A percentile compares a stretch with the other conserved stretches of the same genome.
Evolutionary conservation across 805 yeast genomes (phyloP).

Genomic region (Candida krabiensis): DNA sequence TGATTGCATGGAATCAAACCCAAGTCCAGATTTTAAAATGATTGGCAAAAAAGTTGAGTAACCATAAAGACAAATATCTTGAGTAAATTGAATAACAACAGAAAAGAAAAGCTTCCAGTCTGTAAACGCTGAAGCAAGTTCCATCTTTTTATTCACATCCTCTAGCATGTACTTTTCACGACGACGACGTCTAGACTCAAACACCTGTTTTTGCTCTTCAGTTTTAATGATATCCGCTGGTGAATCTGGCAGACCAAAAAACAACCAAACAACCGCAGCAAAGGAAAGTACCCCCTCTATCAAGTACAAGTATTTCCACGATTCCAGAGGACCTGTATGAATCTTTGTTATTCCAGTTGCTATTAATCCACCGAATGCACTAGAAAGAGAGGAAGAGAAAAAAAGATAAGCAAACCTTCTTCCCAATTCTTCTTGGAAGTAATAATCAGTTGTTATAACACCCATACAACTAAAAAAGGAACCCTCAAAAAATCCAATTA

Average conservation of each 20-base stretch:
- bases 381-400: slow-evolving; percentile 52
- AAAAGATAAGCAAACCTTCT: slow-evolving; percentile 48
- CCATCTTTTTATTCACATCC: background rate
- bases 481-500: slow-evolving; percentile 66
- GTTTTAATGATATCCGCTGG: slow-evolving; percentile 7
- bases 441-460: slow-evolving; percentile 64
- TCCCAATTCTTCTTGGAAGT: slow-evolving; percentile 53
- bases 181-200: slow-evolving; percentile 6
- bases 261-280: slow-evolving; percentile 6
- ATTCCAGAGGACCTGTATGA: slow-evolving; percentile 17
- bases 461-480: slow-evolving; percentile 76
- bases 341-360: slow-evolving; percentile 34
- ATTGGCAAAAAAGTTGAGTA: slow-evolving; percentile 17
- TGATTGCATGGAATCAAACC: slow-evolving; percentile 11
- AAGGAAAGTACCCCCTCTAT: slow-evolving; percentile 17
- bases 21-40: slow-evolving; percentile 13
- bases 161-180: background rate
- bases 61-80: slow-evolving; percentile 12
- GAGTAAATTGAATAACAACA: slow-evolving; percentile 13
- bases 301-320: slow-evolving; percentile 21
- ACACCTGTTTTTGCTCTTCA: slow-evolving; percentile 10
- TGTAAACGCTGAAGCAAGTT: background rate
- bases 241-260: slow-evolving; percentile 12
- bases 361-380: slow-evolving; percentile 58
- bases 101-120: slow-evolving; percentile 9